These are phyloP conservation scores for Patellifolia procumbens DNA, from an alignment of 179 eudicot species.

Conservation along the genomic window DNA sequence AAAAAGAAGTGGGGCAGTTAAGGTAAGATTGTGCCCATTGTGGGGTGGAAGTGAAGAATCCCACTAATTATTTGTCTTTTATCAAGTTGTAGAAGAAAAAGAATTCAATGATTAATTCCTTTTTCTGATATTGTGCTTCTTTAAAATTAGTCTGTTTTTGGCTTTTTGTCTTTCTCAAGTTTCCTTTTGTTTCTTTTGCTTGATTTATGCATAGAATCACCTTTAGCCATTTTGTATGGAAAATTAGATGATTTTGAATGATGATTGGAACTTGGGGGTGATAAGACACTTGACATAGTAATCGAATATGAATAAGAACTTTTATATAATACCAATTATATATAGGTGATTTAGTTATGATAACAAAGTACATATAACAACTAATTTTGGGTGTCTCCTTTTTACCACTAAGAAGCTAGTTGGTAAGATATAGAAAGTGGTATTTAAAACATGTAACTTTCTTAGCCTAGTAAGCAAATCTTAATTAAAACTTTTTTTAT, in stretches of 20 bases:
- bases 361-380: no score
- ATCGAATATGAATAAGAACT: neutral
- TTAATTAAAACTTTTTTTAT: no score
- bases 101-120: conserved; percentile 30
- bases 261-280: neutral
- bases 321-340: neutral
- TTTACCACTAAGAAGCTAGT: no score
- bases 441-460: no score
- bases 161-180: conserved; percentile 25
- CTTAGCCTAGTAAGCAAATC: no score
- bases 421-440: no score
- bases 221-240: conserved; percentile 5
- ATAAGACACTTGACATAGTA: neutral
- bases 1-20: conserved; percentile 41
- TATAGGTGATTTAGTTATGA: no score
- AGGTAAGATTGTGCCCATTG: neutral
- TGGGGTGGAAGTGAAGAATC: conserved; percentile 30
- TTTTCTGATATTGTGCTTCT: conserved; percentile 22
- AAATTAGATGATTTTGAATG: conserved; percentile 2
- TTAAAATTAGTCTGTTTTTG: conserved; percentile 25
- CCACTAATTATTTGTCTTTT: conserved; percentile 49
- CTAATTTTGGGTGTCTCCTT: no score
- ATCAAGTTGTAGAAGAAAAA: conserved; percentile 20
- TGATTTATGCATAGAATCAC: conserved; percentile 30
- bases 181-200: conserved; percentile 27